phyloP scores from a whole-genome alignment of 2,329 filamentous ascomycete genomes.

The Aureobasidium sp. region DNA sequence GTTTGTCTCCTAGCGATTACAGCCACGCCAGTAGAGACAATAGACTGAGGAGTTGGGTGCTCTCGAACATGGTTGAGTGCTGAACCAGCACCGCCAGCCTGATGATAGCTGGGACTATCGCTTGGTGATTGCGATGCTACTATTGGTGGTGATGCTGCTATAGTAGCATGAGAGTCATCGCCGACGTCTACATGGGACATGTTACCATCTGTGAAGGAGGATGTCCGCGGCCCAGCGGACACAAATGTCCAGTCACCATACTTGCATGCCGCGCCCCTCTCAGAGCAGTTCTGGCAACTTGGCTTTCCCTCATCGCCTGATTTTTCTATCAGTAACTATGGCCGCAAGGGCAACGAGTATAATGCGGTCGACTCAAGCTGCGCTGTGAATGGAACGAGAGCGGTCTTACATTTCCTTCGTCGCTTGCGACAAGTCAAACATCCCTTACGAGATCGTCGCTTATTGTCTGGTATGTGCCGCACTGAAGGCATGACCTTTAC shows the following conservation, averaged over 20 bases:
- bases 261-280: background rate
- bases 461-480: background rate
- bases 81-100: background rate
- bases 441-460: background rate
- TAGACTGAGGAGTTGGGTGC: background rate
- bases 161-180: background rate
- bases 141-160: background rate
- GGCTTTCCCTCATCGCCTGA: background rate
- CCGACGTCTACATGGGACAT: background rate
- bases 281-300: background rate
- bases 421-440: constrained; percentile 5
- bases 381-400: background rate
- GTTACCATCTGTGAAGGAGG: background rate
- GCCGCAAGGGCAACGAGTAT: background rate
- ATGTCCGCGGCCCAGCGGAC: background rate
- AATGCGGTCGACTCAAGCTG: background rate
- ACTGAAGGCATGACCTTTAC: background rate
- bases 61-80: background rate
- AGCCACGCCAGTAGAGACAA: background rate
- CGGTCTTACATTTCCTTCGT: constrained; percentile 8
- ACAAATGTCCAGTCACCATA: constrained; percentile 5
- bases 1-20: background rate
- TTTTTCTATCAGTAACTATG: background rate
- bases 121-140: background rate
- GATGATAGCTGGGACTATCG: background rate